phyloP scores from a whole-genome alignment of 2,329 filamentous ascomycete genomes.

The Leptoxyphium fumago region DNA sequence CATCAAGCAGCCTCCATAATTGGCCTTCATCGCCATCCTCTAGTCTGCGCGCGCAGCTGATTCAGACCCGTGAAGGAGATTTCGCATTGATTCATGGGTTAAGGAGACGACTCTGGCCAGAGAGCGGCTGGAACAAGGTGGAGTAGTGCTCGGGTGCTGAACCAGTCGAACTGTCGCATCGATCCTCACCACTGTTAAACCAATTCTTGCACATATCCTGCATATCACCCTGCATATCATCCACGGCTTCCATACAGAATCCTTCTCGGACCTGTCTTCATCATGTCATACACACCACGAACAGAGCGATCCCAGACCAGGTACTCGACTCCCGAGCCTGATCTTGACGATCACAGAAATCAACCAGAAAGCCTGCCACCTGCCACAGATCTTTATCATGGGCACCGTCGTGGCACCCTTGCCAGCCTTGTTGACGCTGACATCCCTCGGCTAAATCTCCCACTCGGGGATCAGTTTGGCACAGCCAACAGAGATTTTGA shows the following conservation, averaged over 20 bases:
- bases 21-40: slow-evolving; percentile 25
- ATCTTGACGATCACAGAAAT: slow-evolving; percentile 76
- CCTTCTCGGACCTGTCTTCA: slow-evolving; percentile 10
- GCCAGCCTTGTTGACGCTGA: slow-evolving; percentile 44
- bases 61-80: too few relatives aligned
- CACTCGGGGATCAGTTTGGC: slow-evolving; percentile 29
- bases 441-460: slow-evolving; percentile 24
- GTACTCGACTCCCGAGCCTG: slow-evolving; percentile 60
- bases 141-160: neutral
- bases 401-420: slow-evolving; percentile 53
- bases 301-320: slow-evolving; percentile 54
- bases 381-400: slow-evolving; percentile 29
- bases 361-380: slow-evolving; percentile 48
- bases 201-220: too few relatives aligned
- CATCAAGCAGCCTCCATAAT: slow-evolving; percentile 88
- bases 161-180: too few relatives aligned
- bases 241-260: too few relatives aligned
- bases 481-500: slow-evolving; percentile 66
- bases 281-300: slow-evolving; percentile 40
- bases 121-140: slow-evolving; percentile 33
- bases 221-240: too few relatives aligned
- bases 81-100: slow-evolving; percentile 14
- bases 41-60: too few relatives aligned
- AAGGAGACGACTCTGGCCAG: slow-evolving; percentile 31
- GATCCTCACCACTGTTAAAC: too few relatives aligned